Evolutionary conservation across 2,329 filamentous ascomycete genomes (phyloP).

Genomic region (Escovopsis weberi): DNA sequence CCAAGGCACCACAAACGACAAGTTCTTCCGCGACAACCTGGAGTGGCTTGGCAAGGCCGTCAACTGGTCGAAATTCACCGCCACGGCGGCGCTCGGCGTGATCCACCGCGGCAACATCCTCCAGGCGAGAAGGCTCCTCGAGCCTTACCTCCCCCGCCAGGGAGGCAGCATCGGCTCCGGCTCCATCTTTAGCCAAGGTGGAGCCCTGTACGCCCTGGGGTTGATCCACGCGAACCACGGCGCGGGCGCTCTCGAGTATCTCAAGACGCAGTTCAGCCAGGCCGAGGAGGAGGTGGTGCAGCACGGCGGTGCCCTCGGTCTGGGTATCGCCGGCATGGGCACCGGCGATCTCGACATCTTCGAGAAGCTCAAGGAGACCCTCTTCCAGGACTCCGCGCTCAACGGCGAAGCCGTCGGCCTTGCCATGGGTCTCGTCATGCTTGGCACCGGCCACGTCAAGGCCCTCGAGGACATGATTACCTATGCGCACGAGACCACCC

Average conservation of each 20-base stretch:
- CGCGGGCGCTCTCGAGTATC: conserved; percentile 70
- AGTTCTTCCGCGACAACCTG: conserved; percentile 94
- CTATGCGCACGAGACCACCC: conserved; percentile 93
- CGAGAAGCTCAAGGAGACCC: conserved; percentile 73
- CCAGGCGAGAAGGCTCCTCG: conserved; percentile 82
- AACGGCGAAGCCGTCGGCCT: conserved; percentile 95
- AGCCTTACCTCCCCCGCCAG: conserved; percentile 80
- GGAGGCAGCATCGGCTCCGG: conserved; percentile 54
- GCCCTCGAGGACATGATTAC: conserved; percentile 94
- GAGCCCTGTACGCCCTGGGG: conserved; percentile 87
- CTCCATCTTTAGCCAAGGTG: conserved; percentile 90
- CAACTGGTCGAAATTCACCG: conserved; percentile 99
- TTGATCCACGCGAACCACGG: conserved; percentile 97
- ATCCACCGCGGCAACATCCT: conserved; percentile 92
- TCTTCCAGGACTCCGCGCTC: conserved; percentile 88
- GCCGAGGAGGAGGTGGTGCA: conserved; percentile 87
- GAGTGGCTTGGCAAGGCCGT: conserved; percentile 98
- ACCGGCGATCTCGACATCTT: conserved; percentile 85
- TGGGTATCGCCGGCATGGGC: conserved; percentile 96
- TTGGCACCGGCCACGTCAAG: conserved; percentile 90
- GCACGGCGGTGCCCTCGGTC: conserved; percentile 85
- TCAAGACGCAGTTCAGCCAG: conserved; percentile 58
- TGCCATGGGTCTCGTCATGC: conserved; percentile 94
- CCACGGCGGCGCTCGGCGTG: conserved; percentile 87
- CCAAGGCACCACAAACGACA: conserved; percentile 92